Base-by-base conservation (phyloP, 1,139 yeast genomes). In the Magnusiomyces ingens region DNA sequence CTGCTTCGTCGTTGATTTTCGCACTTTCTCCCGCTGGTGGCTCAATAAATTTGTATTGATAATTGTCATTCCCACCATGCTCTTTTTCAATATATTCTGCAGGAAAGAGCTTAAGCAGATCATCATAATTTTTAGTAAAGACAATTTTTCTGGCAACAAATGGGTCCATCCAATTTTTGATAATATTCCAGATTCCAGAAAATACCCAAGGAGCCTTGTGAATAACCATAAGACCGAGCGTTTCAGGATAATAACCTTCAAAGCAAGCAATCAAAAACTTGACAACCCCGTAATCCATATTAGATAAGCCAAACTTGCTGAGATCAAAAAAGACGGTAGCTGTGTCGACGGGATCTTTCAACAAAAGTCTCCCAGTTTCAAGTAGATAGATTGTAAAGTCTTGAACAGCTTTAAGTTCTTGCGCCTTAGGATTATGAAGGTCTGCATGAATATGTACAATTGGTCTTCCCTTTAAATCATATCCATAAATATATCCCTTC, bases 141-240 rank as follows among this genome's bases (percentile, higher is more conserved):
- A 78, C 75, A 60, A 89, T 83, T 69, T 87, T 89, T 32, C 87
- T 75, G 0, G 94, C 95, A 47, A 89, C 94, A 10, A 84, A 91
- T 1, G 96, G 96, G 64, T 89, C 95, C 55, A 89, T 73, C 95
- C 95, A 88, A 60, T 81, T 82, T 67, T 84, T 87, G 63, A 89
- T 82, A 60, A 88, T 77, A 58, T 81, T 82, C 96, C 96, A 89
- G 59, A 88, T 84, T 36, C 94, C 87, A 57, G 83, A 79, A 73
- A 89, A 89, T 48, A 89, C 77, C 94, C 95, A 86, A 5, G 96
- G 96, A 0, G 96, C 95, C 61, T 85, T 85, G 71, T 89, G 95
- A 58, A 89, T 81, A 63, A 86, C 75, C 52, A 89, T 70, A 53
- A 78, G 78, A 17, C 94, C 94, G 49, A 89, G 75, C 51, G 85